phyloP scores from a whole-genome alignment of 768 basidiomycete genomes.

The Mycena sanguinolenta region DNA sequence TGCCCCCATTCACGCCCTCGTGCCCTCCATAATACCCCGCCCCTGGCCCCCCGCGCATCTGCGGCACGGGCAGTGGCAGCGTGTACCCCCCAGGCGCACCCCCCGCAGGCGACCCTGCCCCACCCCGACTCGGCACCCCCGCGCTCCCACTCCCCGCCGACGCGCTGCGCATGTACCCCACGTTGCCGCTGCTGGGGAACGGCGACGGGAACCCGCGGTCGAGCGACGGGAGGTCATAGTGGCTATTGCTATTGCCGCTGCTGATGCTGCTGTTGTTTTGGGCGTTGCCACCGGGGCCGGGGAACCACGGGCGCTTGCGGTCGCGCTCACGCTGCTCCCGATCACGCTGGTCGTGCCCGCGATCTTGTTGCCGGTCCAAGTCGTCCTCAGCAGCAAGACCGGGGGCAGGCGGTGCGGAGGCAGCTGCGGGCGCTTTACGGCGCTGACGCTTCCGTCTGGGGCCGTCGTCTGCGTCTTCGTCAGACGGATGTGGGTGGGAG shows the following conservation, averaged over 20 bases:
- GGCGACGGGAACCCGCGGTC: slow-evolving; percentile 28
- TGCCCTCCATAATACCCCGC: slow-evolving; percentile 32
- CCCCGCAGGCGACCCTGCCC: slow-evolving; percentile 33
- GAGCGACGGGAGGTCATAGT: slow-evolving; percentile 46
- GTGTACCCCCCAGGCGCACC: slow-evolving; percentile 15
- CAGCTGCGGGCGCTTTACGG: slow-evolving; percentile 50
- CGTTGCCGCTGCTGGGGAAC: neutral
- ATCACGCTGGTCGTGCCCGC: slow-evolving; percentile 36
- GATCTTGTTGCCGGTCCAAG: slow-evolving; percentile 46
- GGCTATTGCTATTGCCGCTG: slow-evolving; percentile 42
- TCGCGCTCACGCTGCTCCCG: slow-evolving; percentile 33
- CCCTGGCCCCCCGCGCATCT: no score
- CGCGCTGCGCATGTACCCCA: slow-evolving; percentile 49
- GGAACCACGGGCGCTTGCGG: slow-evolving; percentile 50
- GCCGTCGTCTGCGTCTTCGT: slow-evolving; percentile 61
- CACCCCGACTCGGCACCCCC: slow-evolving; percentile 27
- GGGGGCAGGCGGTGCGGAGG: neutral
- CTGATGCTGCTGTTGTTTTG: no score
- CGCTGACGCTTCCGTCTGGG: slow-evolving; percentile 73
- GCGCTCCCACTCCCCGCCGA: slow-evolving; percentile 31
- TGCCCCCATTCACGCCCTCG: slow-evolving; percentile 34
- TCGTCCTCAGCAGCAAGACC: slow-evolving; percentile 36
- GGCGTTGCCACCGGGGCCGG: slow-evolving; percentile 22
- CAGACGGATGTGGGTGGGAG: slow-evolving; percentile 49
- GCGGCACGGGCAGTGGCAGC: slow-evolving; percentile 18